Percentiles rank a stretch among this genome's conserved stretches.
phyloP scores from a whole-genome alignment of 371 early-diverging fungal genomes.

The Apophysomyces ossiformis region DNA sequence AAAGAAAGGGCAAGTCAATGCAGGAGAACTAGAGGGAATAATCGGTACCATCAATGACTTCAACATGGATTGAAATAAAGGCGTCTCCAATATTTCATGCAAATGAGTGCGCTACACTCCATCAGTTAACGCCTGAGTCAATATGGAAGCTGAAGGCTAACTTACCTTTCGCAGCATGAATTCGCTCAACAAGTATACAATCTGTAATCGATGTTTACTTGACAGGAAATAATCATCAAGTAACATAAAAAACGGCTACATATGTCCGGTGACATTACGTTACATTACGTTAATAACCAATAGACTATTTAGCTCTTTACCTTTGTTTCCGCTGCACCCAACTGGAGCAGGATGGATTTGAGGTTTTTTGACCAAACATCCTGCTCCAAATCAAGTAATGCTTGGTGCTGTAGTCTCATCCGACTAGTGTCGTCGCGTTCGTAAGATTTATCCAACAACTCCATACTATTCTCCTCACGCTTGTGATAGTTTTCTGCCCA shows the following conservation, averaged over 20 bases:
- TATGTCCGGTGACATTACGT: background rate
- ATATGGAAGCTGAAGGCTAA: background rate
- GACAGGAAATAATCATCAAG: constrained; percentile 58
- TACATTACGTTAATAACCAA: background rate
- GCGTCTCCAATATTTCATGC: constrained; percentile 65
- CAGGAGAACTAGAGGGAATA: no score
- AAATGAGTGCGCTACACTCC: constrained; percentile 53
- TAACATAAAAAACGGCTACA: constrained; percentile 56
- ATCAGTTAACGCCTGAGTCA: background rate
- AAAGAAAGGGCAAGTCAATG: no score
- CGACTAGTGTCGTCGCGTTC: constrained; percentile 24
- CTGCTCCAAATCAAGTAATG: constrained; percentile 45
- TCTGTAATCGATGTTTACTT: constrained; percentile 59
- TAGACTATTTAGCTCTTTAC: constrained; percentile 15
- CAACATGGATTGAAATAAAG: constrained; percentile 58
- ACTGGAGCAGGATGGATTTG: constrained; percentile 32
- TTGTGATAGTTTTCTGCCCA: constrained; percentile 37
- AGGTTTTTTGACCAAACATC: constrained; percentile 54
- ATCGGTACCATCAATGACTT: constrained; percentile 61
- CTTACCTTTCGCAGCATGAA: constrained; percentile 61
- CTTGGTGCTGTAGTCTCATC: constrained; percentile 33
- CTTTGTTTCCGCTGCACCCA: constrained; percentile 53
- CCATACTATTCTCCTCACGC: constrained; percentile 25
- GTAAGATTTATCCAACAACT: constrained; percentile 17
- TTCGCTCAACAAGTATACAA: constrained; percentile 60